phyloP scores from a whole-genome alignment of 306 rosid species.

The Alnus rubra region DNA sequence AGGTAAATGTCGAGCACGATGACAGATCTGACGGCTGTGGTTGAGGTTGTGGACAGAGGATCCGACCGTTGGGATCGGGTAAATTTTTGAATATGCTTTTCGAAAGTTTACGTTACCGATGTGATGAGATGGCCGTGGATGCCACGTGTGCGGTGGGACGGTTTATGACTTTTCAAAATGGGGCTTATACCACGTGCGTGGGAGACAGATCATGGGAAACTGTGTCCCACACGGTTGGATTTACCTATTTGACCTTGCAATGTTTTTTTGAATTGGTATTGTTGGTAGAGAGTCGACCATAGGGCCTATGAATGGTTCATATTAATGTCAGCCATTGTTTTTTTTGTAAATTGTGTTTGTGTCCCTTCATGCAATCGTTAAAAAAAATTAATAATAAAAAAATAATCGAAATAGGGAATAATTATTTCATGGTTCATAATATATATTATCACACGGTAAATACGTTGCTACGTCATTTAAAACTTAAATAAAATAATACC shows the following conservation, averaged over 20 bases:
- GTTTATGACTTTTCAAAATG: slow-evolving; percentile 30
- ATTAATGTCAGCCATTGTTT: too few species aligned
- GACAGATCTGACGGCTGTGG: slow-evolving; percentile 45
- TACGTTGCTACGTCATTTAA: too few species aligned
- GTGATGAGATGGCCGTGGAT: slow-evolving; percentile 33
- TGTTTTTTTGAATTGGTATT: slow-evolving; percentile 14
- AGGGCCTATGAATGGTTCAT: not conserved
- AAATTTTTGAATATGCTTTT: slow-evolving; percentile 53
- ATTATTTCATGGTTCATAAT: too few species aligned
- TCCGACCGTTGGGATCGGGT: slow-evolving; percentile 69
- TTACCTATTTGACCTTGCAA: slow-evolving; percentile 15
- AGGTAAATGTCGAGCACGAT: slow-evolving; percentile 43
- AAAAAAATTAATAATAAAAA: too few species aligned
- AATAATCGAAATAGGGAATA: too few species aligned
- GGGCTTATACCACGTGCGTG: slow-evolving; percentile 51
- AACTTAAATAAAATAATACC: too few species aligned
- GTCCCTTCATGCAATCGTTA: too few species aligned
- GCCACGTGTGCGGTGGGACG: slow-evolving; percentile 50
- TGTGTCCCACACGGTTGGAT: not conserved
- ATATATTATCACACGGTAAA: too few species aligned
- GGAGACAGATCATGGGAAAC: slow-evolving; percentile 27
- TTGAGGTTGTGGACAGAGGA: slow-evolving; percentile 27
- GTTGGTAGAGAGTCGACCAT: not conserved
- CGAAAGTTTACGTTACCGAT: slow-evolving; percentile 29
- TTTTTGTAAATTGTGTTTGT: too few species aligned